Evolutionary conservation across 2,329 filamentous ascomycete genomes (phyloP).

Genomic region (Pestalotiopsis sp.): DNA sequence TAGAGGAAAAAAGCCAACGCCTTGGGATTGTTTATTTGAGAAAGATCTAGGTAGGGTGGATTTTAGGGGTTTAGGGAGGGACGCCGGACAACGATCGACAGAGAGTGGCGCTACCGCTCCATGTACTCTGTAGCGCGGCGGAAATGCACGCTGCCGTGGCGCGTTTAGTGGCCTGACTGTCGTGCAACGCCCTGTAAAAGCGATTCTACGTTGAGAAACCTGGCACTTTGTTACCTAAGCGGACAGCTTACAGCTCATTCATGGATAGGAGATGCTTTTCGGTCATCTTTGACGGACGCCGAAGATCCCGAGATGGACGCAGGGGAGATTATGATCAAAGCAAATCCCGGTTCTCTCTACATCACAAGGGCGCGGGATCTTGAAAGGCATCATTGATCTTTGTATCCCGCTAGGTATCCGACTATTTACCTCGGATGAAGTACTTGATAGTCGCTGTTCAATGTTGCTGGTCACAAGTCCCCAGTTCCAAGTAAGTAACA

Average conservation of each 20-base stretch:
- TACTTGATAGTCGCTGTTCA: no score
- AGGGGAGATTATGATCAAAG: background rate
- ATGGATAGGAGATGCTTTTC: background rate
- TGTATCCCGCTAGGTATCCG: no score
- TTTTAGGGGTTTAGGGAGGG: conserved; percentile 14
- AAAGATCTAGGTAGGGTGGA: background rate
- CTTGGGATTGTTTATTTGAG: background rate
- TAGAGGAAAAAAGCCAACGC: background rate
- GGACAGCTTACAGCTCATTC: background rate
- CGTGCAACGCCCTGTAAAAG: conserved; percentile 9
- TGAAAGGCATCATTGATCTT: background rate
- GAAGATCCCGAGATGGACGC: background rate
- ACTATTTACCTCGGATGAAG: no score
- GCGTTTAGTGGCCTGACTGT: conserved; percentile 13
- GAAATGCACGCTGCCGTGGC: conserved; percentile 4
- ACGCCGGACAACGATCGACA: conserved; percentile 8
- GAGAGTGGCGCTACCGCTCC: conserved; percentile 10
- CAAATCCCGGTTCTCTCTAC: background rate
- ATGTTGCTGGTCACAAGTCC: no score
- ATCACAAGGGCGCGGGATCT: background rate
- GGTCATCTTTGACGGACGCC: background rate
- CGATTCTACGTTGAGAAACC: background rate
- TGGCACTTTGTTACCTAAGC: background rate
- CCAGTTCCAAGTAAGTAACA: no score
- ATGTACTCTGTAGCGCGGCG: background rate